Base-by-base conservation (phyloP, 345 rosid genomes). In the Chamaenerion angustifolium region DNA sequence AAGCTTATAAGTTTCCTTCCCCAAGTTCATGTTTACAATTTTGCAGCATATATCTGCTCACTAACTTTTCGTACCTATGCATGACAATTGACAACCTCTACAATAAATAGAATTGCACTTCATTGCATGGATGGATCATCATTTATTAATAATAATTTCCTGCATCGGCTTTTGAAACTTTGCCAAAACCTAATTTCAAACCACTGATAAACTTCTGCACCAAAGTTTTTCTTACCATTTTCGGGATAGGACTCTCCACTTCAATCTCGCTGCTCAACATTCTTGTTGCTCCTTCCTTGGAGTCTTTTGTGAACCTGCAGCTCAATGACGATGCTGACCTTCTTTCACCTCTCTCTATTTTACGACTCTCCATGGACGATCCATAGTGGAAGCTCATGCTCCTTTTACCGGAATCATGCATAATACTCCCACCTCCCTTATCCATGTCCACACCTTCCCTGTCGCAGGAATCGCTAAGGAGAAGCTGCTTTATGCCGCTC, bases 161-260 rank as follows among this genome's bases (percentile, higher is more conserved):
- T n/a, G n/a, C n/a, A n/a, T n/a, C n/a, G n/a, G n/a, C 8, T 31
- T 31, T 31, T 5, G 37, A 31, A 31, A 31, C 37, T 31, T 31
- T 31, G 3, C 74, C 53, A 21, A 88, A 78, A 16, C 70, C 76
- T 2, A 46, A 64, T 67, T 76, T 88, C 13, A 88, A 51, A 42
- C 88, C 84, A 9, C 51, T 59, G 0, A 88, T 65, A 69, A 80
- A 70, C 42, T 82, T 76, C 70, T 56, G 63, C 4, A 82, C 73
- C 0, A 69, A 58, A 42, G 62, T 70, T 68, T 67, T 77, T 52
- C 54, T 50, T 6, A 55, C 46, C 59, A 18, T 53, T 62, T 1
- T 42, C 37, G 2, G 58, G 56, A 11, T 16, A 21, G 48, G 42
- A 13, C 35, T 44, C 59, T 49, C 31, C 11, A 1, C 17, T 3